Evolutionary conservation across 768 basidiomycete species (phyloP).

Genomic region (Auricularia heimuer): DNA sequence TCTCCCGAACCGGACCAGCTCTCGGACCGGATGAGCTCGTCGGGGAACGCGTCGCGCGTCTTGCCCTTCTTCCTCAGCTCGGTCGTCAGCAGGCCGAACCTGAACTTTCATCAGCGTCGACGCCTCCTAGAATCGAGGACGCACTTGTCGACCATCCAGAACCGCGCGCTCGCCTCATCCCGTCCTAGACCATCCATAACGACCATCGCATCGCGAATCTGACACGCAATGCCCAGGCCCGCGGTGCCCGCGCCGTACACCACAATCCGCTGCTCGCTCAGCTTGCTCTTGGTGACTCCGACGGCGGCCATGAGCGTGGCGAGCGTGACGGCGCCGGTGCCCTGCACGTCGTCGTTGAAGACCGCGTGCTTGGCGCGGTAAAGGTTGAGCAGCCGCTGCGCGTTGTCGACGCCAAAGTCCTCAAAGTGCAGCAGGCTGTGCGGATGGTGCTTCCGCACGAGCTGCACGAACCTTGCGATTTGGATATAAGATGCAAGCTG

Average conservation of each 20-base stretch:
- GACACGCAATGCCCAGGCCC: conserved; percentile 61
- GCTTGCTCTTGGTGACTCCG: conserved; percentile 49
- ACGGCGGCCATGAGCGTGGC: conserved; percentile 60
- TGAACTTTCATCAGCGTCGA: background rate
- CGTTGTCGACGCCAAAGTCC: conserved; percentile 75
- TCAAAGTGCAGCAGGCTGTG: conserved; percentile 70
- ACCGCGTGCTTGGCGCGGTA: conserved; percentile 56
- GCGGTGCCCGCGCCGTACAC: conserved; percentile 78
- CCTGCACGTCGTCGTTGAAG: conserved; percentile 88
- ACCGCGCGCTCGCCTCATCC: conserved; percentile 51
- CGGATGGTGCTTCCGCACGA: conserved; percentile 64
- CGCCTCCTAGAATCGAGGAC: background rate
- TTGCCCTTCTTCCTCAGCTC: conserved; percentile 32
- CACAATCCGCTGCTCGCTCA: conserved; percentile 67
- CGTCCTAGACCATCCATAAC: conserved; percentile 28
- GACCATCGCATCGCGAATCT: background rate
- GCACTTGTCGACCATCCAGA: conserved; percentile 61
- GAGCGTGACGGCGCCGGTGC: conserved; percentile 67
- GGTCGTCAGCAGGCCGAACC: conserved; percentile 48
- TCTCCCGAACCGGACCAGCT: background rate
- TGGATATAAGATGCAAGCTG: too few relatives aligned
- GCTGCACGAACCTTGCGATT: conserved; percentile 54
- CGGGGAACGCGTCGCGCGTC: conserved; percentile 34
- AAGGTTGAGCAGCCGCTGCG: conserved; percentile 51
- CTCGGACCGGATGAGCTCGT: conserved; percentile 48